Conservation (phyloP, 228 moss, liverwort and hornwort genomes). For the Sphagnum fallax region DNA sequence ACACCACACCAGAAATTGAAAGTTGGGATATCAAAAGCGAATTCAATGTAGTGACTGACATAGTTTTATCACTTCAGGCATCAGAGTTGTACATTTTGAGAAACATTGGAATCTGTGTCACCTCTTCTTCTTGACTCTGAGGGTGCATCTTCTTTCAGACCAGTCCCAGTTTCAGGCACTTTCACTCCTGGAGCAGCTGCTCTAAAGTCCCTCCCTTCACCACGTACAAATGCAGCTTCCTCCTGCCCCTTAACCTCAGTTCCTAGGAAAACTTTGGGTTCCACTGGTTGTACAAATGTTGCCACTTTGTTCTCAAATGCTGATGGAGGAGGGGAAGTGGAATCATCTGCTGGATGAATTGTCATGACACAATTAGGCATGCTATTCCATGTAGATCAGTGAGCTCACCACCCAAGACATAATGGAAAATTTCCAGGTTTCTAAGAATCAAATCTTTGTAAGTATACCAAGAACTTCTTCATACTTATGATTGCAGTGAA, state of each 20-base stretch:
- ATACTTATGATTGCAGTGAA: too few species aligned
- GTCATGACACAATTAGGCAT: background rate
- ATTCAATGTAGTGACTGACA: too few species aligned
- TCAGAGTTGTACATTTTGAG: too few species aligned
- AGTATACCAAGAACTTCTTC: too few species aligned
- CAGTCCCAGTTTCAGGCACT: slow-evolving; percentile 14
- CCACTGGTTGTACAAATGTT: slow-evolving; percentile 11
- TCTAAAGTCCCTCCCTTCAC: slow-evolving; percentile 23
- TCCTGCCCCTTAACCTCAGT: background rate
- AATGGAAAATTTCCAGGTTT: too few species aligned
- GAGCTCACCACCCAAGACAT: background rate
- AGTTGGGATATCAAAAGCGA: too few species aligned
- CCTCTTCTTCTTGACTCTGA: slow-evolving; percentile 45
- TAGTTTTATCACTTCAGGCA: too few species aligned
- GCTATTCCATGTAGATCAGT: background rate
- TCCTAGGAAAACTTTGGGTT: slow-evolving; percentile 3
- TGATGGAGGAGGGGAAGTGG: slow-evolving; percentile 30
- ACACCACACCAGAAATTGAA: background rate
- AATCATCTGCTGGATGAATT: slow-evolving; percentile 51
- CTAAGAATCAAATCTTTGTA: too few species aligned
- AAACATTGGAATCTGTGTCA: slow-evolving; percentile 3
- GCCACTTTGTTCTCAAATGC: slow-evolving; percentile 18
- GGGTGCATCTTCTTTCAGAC: slow-evolving; percentile 18
- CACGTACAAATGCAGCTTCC: slow-evolving; percentile 15
- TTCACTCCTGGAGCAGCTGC: slow-evolving; percentile 24